Conservation (phyloP, 495 filamentous ascomycete species). For the Annulohypoxylon nitens region DNA sequence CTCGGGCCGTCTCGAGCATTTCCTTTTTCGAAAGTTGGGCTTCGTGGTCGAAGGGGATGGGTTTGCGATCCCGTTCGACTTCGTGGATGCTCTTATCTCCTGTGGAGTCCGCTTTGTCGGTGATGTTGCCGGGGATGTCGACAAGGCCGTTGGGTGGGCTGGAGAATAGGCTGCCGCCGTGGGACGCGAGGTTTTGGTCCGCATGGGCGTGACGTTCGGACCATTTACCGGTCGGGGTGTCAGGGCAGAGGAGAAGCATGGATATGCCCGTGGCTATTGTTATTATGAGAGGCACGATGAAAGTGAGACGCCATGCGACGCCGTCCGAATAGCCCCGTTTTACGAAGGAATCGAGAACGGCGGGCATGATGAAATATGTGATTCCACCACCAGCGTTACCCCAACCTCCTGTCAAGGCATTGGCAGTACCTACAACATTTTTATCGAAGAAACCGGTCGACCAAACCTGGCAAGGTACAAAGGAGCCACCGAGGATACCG, state of each 20-base stretch:
- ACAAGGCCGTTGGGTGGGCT: slow-evolving; percentile 55
- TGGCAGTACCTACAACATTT: slow-evolving; percentile 92
- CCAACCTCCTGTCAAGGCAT: slow-evolving; percentile 85
- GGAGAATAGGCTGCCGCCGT: slow-evolving; percentile 53
- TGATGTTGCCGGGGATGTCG: slow-evolving; percentile 66
- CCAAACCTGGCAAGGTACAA: slow-evolving; percentile 98
- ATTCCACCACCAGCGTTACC: slow-evolving; percentile 95
- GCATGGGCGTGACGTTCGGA: slow-evolving; percentile 71
- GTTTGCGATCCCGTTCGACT: slow-evolving; percentile 54
- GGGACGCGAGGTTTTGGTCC: slow-evolving; percentile 59
- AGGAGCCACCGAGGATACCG: slow-evolving; percentile 89
- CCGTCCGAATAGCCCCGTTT: slow-evolving; percentile 69
- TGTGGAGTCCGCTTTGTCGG: slow-evolving; percentile 61
- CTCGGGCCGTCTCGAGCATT: slow-evolving; percentile 68
- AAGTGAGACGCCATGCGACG: slow-evolving; percentile 86
- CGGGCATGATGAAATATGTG: slow-evolving; percentile 92
- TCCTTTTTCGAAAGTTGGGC: slow-evolving; percentile 66
- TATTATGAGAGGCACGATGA: slow-evolving; percentile 85
- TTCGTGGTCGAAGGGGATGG: slow-evolving; percentile 61
- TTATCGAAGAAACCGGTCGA: slow-evolving; percentile 96
- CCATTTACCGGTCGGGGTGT: slow-evolving; percentile 89
- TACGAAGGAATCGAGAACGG: slow-evolving; percentile 87
- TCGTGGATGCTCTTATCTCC: slow-evolving; percentile 50
- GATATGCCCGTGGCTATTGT: slow-evolving; percentile 73
- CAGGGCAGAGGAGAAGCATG: slow-evolving; percentile 82